Base-by-base conservation (phyloP, 352 stramenopile genomes). In the Globisporangium apiculatum region DNA sequence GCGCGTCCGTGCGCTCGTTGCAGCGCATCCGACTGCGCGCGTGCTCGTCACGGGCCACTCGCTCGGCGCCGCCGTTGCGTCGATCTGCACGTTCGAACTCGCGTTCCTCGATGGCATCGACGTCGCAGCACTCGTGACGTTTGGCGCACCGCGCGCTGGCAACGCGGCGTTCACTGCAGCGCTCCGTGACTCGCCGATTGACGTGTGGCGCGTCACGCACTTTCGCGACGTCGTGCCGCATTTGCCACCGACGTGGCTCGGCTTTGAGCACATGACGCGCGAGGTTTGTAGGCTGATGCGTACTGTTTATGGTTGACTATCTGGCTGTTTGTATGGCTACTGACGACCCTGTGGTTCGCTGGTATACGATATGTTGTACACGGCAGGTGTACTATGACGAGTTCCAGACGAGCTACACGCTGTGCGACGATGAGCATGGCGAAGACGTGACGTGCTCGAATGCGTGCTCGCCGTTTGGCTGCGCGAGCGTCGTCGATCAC, bases 401-500 rank as follows among this genome's bases (percentile, higher is more conserved):
- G 57, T 89, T 89, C 57, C 87, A 81, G 4, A 71, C 70, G 2
- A 75, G 24, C 17, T 91, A 86, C 61, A 71, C 62, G 46, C 64
- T 81, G 0, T 94, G 84, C 51, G 79, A 81, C 53, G 69, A 68
- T 1, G 65, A 54, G 14, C 61, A 84, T 48, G 79, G 79, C 5
- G 84, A 94, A 78, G 84, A 94, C 50, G 62, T 69, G 1, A 61
- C 52, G 3, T 94, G 84, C 61, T 89, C 80, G 31, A 66, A 91
- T 53, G 61, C 66, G n/a, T 91, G 82, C 69, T 86, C 78, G 7
- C 76, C 78, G 0, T 88, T 89, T 40, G 71, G 79, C 7, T 90
- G 82, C 66, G 90, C 79, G 5, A 94, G 84, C 58, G 80, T 94
- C 51, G 76, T 91, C 10, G 84, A 94, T 66, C 84, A 94, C 56